Base-by-base conservation (phyloP, 2,329 filamentous ascomycete genomes). In the Paraphaeosphaeria minitans region DNA sequence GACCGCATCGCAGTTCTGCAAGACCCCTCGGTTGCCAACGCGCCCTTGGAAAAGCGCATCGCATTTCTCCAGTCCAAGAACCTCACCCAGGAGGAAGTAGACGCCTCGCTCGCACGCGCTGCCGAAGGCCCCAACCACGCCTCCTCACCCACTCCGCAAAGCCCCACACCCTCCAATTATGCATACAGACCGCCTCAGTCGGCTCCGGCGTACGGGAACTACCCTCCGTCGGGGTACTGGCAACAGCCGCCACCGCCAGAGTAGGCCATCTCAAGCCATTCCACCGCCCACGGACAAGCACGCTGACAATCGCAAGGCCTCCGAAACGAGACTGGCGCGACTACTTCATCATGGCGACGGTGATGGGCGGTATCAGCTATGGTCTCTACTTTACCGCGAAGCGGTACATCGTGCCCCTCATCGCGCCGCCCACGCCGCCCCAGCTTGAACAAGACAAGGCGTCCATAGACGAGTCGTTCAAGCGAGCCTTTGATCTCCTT, bases 261-360 rank as follows among this genome's bases (percentile, higher is more conserved):
- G 81, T 83, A 76, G 70, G 80, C 6, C 35, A 27, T 10, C 1
- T 3, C 3, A 1, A 16, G 13, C 9, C 14, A 13, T 16, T 9
- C 12, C 12, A 9, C 22, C 13, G 19, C 22, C 19, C n/a, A 16
- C 21, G 48, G 7, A 37, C 31, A 58, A 39, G 5, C 62, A 66
- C 43, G 55, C 71, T 72, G 57, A 74, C 55, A 27, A 3, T 4
- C 8, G 8, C 1, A 9, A 78, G 75, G 55, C 71, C 87, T 2
- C 93, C 93, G 3, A 89, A 87, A 74, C 84, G 95, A 72, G 95
- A 99, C 79, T 99, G 95, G 95, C 86, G 96, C 61, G 95, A 99
- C 75, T 98, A 93, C 91, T 99, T 99, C 79, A 98, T 99, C 78
- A 97, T 98, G 92, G 95, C 95, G 8, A 99, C 95, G 0, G 91